phyloP scores from a whole-genome alignment of 176 grass and related monocot genomes.

The Carex myosuroides region DNA sequence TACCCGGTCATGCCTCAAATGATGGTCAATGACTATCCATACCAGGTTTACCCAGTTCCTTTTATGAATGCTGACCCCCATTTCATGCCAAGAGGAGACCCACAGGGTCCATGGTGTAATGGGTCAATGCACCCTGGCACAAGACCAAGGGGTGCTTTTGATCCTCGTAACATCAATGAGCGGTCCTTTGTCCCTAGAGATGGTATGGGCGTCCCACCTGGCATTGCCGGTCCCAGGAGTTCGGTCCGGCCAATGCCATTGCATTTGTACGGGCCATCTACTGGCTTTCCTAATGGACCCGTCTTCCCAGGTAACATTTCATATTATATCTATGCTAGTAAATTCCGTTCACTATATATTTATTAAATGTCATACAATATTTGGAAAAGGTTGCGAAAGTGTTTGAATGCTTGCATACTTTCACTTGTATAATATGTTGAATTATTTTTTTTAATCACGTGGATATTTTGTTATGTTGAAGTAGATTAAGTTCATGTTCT shows the following conservation, averaged over 20 bases:
- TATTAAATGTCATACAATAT: not conserved
- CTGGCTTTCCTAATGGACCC: slow-evolving; percentile 35
- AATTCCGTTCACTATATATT: not conserved
- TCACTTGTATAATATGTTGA: not conserved
- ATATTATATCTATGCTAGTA: not conserved
- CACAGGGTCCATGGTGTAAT: slow-evolving; percentile 14
- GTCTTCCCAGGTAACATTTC: slow-evolving; percentile 26
- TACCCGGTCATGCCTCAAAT: slow-evolving; percentile 30
- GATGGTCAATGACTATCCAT: slow-evolving; percentile 36
- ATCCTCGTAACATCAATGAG: slow-evolving; percentile 20
- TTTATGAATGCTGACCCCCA: slow-evolving; percentile 29
- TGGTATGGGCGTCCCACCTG: slow-evolving; percentile 31
- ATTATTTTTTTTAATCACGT: not conserved
- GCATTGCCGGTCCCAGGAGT: slow-evolving; percentile 28
- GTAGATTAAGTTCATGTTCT: not conserved
- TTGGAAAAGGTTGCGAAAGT: not conserved
- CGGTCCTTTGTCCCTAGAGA: slow-evolving; percentile 24
- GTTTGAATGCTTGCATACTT: not conserved
- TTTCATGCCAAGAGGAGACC: slow-evolving; percentile 26
- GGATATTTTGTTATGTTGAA: not conserved
- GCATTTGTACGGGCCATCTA: slow-evolving; percentile 28
- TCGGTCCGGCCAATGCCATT: slow-evolving; percentile 27
- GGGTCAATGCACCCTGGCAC: not conserved
- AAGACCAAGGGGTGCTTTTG: slow-evolving; percentile 15
- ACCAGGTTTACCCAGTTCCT: slow-evolving; percentile 19